These are phyloP conservation scores for Mycena galericulata DNA, from an alignment of 768 basidiomycete genomes.

Conservation along the genomic window DNA sequence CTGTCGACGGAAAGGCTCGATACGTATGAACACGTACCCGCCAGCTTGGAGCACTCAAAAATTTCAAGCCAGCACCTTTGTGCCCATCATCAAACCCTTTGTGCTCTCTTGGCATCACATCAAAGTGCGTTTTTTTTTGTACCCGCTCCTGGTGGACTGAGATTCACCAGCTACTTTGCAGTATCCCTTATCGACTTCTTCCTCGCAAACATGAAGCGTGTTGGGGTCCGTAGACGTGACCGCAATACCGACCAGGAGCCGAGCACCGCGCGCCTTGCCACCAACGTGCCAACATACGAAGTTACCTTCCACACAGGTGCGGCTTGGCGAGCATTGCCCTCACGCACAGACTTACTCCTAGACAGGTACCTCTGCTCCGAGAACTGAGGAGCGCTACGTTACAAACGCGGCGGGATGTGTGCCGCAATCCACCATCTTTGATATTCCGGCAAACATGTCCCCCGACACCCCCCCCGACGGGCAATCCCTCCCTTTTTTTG, in stretches of 20 bases:
- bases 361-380: neutral
- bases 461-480: neutral
- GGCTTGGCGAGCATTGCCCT: neutral
- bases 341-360: neutral
- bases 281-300: slow-evolving; percentile 5
- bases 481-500: slow-evolving; percentile 1
- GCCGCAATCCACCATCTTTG: neutral
- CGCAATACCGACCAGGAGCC: neutral
- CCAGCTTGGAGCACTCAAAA: too few species aligned
- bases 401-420: neutral
- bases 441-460: neutral
- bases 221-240: neutral
- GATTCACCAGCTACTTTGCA: too few species aligned
- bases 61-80: too few species aligned
- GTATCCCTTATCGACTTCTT: neutral
- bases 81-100: too few species aligned
- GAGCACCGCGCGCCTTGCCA: neutral
- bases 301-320: slow-evolving; percentile 11
- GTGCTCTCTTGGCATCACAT: too few species aligned
- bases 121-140: too few species aligned
- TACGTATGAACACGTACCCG: too few species aligned
- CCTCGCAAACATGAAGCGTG: neutral
- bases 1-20: too few species aligned
- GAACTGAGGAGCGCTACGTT: neutral
- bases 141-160: too few species aligned